A percentile compares a stretch with the other conserved stretches of the same genome.
Evolutionary conservation across 225 moss, liverwort and hornwort genomes (phyloP).

Genomic region (Climacium dendroides): DNA sequence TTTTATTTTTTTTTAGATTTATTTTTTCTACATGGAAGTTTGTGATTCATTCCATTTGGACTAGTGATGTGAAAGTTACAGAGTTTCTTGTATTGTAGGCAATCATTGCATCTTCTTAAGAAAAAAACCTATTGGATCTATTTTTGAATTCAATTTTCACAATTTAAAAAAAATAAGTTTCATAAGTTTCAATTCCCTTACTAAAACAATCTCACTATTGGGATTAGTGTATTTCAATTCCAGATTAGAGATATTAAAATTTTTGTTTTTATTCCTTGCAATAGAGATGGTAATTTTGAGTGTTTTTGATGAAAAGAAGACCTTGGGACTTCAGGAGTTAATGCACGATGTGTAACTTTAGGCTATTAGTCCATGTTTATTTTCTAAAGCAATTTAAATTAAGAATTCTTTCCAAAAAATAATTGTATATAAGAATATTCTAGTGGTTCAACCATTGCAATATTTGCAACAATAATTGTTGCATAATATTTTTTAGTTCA

Average conservation of each 20-base stretch:
- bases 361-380: not conserved
- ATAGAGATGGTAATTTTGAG: not conserved
- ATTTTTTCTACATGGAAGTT: not conserved
- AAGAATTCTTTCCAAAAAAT: not conserved
- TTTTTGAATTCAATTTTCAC: not conserved
- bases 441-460: not conserved
- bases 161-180: not conserved
- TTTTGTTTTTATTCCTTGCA: not conserved
- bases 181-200: not conserved
- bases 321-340: accelerated
- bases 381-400: not conserved
- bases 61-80: not conserved
- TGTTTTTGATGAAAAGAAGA: not conserved
- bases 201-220: not conserved
- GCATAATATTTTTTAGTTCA: not conserved
- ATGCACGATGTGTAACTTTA: not conserved
- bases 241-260: not conserved
- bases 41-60: not conserved
- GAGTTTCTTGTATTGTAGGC: not conserved
- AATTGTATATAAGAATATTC: not conserved
- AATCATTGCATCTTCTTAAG: not conserved
- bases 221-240: not conserved
- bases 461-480: not conserved
- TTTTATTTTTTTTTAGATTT: accelerated
- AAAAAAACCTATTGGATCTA: not conserved